Base-by-base conservation (phyloP, 192 early-diverging fungal genomes). In the Backusella luteola region DNA sequence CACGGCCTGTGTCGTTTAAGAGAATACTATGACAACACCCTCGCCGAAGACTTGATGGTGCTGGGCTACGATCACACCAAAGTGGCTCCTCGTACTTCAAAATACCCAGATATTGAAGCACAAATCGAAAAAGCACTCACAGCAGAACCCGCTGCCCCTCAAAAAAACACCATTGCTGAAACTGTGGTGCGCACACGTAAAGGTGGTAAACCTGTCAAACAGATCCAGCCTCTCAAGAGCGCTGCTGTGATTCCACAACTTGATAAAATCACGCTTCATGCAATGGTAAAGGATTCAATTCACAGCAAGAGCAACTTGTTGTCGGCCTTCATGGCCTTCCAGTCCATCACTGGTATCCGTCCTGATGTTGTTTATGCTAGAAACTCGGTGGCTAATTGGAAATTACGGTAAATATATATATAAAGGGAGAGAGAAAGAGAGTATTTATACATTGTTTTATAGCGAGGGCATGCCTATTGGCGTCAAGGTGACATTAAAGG, bases 271-370 rank as follows among this genome's bases (percentile, higher is more conserved):
- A 89, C 89, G 17, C 84, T 99, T 46, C 92, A 95, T 80, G 93
- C 96, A 56, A 96, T 94, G 89, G 88, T 92, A 74, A 93, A 95
- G 76, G 91, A 93, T 63, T 94, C 96, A 8, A 87, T 96, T 42
- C 77, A 88, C 23, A 97, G 94, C 89, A 98, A 98, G 89, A 92
- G 92, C 79, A 88, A 91, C 75, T 85, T 99, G 34, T 85, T 99
- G 56, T 91, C 92, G 66, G 97, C 95, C 9, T 84, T 99, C 67
- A 95, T 98, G 92, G 93, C 94, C 0, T 86, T 99, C 44, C 95
- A 97, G 81, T 84, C 89, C 49, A 93, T 99, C 39, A 94, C 96
- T 3, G 97, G 94, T 21, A 83, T 87, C 39, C 87, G 91, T 23
- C 93, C 93, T 11, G 90, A 93, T 73, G 86, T 98, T 15, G 81